Percentiles rank a stretch among this genome's conserved stretches.
phyloP scores from a whole-genome alignment of 2,329 filamentous ascomycete genomes.

The Neonectria faginata region DNA sequence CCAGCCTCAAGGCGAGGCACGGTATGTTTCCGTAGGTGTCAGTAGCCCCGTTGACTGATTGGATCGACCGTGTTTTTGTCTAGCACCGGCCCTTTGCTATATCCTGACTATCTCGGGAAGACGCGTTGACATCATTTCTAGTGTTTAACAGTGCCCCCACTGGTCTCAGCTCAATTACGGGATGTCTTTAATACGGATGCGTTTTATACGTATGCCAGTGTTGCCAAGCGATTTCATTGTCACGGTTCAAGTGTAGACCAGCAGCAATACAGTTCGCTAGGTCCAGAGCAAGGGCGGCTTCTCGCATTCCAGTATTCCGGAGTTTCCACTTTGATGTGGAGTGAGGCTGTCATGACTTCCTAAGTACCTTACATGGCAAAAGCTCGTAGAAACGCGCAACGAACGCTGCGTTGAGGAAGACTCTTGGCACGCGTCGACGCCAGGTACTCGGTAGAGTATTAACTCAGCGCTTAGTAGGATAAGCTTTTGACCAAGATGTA shows the following conservation, averaged over 20 bases:
- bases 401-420: neutral
- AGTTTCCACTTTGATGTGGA: slow-evolving; percentile 6
- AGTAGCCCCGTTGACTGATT: neutral
- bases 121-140: slow-evolving; percentile 1
- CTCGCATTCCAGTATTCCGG: neutral
- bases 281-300: neutral
- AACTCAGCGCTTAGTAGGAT: too few relatives aligned
- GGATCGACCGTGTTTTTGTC: neutral
- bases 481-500: too few relatives aligned
- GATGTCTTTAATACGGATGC: neutral
- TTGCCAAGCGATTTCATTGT: neutral
- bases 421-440: neutral
- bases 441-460: neutral
- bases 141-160: slow-evolving; percentile 2
- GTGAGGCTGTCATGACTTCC: neutral
- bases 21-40: neutral
- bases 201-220: neutral
- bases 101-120: neutral
- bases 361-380: neutral
- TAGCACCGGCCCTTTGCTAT: neutral
- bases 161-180: slow-evolving; percentile 4
- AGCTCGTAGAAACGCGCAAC: neutral
- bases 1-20: slow-evolving; percentile 1
- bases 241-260: neutral
- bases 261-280: neutral